These are phyloP conservation scores for Micromonas pusilla DNA, from an alignment of 139 green algal genomes.

Conservation along the genomic window DNA sequence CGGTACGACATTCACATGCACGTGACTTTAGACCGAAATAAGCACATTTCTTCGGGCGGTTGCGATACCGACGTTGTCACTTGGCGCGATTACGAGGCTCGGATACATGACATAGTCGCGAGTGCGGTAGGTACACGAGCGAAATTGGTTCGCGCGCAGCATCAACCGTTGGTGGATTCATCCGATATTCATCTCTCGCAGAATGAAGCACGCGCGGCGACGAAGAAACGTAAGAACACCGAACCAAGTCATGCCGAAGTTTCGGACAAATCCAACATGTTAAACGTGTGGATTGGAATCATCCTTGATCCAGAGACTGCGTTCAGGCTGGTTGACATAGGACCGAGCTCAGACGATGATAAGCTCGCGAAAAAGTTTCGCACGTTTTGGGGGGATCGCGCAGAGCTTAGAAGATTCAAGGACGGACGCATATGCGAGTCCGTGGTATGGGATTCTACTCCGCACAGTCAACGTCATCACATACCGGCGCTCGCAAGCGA, in stretches of 20 bases:
- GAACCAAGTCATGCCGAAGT: background rate
- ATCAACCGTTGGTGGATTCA: background rate
- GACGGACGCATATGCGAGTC: slow-evolving; percentile 18
- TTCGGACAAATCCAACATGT: background rate
- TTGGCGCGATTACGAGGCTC: background rate
- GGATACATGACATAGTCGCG: background rate
- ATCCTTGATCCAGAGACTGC: slow-evolving; percentile 11
- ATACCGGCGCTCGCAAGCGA: slow-evolving; percentile 18
- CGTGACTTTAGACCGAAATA: background rate
- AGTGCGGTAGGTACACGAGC: background rate
- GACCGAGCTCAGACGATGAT: slow-evolving; percentile 1
- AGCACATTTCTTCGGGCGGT: background rate
- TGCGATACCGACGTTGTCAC: background rate
- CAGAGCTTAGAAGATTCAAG: slow-evolving; percentile 19
- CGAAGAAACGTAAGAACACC: background rate
- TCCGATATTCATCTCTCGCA: background rate
- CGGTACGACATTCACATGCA: slow-evolving; percentile 21
- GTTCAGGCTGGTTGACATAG: slow-evolving; percentile 8
- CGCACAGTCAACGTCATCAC: background rate
- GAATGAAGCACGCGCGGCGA: background rate
- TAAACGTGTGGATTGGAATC: slow-evolving; percentile 6
- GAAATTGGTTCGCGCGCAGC: background rate
- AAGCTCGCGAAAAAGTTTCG: slow-evolving; percentile 15
- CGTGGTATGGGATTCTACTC: slow-evolving; percentile 13
- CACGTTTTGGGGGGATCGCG: slow-evolving; percentile 15